Conservation (phyloP, 371 early-diverging fungal genomes). For the Mortierella sp. region DNA sequence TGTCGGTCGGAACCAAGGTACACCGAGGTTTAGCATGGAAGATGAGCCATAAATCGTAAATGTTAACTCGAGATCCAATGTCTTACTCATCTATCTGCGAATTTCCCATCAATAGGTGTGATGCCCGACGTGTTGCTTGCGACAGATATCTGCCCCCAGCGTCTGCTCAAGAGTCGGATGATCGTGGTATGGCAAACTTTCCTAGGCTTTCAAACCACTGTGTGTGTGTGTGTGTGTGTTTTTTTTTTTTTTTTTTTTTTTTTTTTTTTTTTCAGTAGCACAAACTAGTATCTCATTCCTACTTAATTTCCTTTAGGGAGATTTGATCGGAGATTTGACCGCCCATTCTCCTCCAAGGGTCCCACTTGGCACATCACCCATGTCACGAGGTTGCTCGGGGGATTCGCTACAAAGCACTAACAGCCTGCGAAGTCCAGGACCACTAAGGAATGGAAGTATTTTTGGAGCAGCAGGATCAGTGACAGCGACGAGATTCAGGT, state of each 20-base stretch:
- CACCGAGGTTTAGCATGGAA: no score
- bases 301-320: no score
- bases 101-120: slow-evolving; percentile 19
- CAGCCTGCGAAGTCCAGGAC: slow-evolving; percentile 9
- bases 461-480: slow-evolving; percentile 38
- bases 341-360: slow-evolving; percentile 15
- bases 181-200: slow-evolving; percentile 29
- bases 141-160: slow-evolving; percentile 54
- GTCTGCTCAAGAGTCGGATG: slow-evolving; percentile 41
- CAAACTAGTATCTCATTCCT: background rate
- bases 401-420: slow-evolving; percentile 27
- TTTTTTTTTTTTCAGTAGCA: no score
- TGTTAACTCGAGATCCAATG: no score
- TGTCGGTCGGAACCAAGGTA: slow-evolving; percentile 47
- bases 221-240: no score
- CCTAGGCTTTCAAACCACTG: no score
- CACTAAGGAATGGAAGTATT: slow-evolving; percentile 14
- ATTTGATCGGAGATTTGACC: slow-evolving; percentile 30
- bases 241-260: no score
- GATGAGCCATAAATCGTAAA: no score
- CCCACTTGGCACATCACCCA: slow-evolving; percentile 13
- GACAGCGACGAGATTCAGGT: slow-evolving; percentile 25
- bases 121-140: slow-evolving; percentile 53
- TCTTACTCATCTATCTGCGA: no score
- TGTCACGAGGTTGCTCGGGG: slow-evolving; percentile 30